These are phyloP conservation scores for Nothopassalora personata DNA, from an alignment of 2,329 filamentous ascomycete species.

Conservation along the genomic window DNA sequence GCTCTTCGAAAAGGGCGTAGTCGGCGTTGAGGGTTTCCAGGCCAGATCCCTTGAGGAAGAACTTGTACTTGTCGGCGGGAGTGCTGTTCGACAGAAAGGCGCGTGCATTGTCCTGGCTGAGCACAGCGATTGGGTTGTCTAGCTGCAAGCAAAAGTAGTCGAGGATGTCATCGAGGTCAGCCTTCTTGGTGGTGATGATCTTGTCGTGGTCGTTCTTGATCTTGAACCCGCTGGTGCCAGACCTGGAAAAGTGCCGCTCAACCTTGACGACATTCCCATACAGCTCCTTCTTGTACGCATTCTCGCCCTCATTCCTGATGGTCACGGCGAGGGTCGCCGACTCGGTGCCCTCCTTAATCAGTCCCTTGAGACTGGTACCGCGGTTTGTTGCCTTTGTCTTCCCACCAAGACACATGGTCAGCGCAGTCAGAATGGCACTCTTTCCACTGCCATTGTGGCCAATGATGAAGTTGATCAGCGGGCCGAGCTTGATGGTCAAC, in stretches of 20 bases:
- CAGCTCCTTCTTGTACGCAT: constrained; percentile 74
- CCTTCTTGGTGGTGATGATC: constrained; percentile 73
- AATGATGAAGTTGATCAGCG: constrained; percentile 95
- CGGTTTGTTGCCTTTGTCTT: constrained; percentile 92
- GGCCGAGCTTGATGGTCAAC: constrained; percentile 78
- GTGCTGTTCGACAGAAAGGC: constrained; percentile 86
- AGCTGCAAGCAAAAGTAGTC: constrained; percentile 93
- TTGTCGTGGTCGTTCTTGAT: constrained; percentile 68
- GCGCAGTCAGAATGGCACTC: constrained; percentile 86
- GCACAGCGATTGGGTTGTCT: constrained; percentile 91
- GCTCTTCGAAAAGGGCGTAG: constrained; percentile 77
- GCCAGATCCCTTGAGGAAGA: constrained; percentile 91
- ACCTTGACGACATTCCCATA: constrained; percentile 83
- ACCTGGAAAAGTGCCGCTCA: constrained; percentile 79
- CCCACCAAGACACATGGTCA: constrained; percentile 89
- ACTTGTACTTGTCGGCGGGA: constrained; percentile 84
- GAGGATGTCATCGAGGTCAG: constrained; percentile 84
- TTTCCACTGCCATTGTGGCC: constrained; percentile 97
- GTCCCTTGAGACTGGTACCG: constrained; percentile 78
- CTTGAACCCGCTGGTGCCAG: constrained; percentile 76
- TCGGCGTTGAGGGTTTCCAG: constrained; percentile 88
- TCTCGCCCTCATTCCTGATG: constrained; percentile 83
- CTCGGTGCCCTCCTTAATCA: constrained; percentile 85
- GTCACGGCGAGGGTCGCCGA: constrained; percentile 69
- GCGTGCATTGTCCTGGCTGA: constrained; percentile 91